A percentile compares a stretch with the other conserved stretches of the same genome.
phyloP scores from a whole-genome alignment of 2,329 filamentous ascomycete genomes.

The Thelonectria olida region DNA sequence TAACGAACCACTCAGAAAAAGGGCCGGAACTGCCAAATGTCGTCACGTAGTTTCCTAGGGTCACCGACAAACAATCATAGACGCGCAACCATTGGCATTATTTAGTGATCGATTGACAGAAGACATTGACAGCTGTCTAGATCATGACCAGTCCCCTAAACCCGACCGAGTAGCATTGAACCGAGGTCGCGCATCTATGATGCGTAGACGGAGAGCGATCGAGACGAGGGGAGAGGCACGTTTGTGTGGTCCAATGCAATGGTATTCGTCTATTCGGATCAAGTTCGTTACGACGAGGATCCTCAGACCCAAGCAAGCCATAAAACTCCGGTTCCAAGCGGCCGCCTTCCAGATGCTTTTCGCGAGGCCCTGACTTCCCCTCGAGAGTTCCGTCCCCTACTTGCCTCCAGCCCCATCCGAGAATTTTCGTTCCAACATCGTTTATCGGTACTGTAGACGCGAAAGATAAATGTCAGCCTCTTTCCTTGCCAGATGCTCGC shows the following conservation, averaged over 20 bases:
- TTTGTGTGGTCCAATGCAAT: conserved; percentile 48
- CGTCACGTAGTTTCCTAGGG: background rate
- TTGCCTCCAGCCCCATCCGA: conserved; percentile 35
- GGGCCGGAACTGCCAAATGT: background rate
- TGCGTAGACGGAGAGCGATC: conserved; percentile 13
- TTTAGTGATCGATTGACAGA: background rate
- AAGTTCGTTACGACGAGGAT: conserved; percentile 55
- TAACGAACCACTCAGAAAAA: no score
- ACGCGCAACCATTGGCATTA: background rate
- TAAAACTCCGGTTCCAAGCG: conserved; percentile 57
- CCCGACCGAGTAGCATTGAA: background rate
- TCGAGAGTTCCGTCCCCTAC: conserved; percentile 38
- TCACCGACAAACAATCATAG: background rate
- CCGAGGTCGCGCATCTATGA: conserved; percentile 3
- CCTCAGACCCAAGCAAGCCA: conserved; percentile 56
- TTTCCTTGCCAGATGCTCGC: background rate
- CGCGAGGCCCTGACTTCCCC: conserved; percentile 46
- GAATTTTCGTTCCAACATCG: conserved; percentile 40
- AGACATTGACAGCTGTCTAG: background rate
- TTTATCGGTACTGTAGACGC: conserved; percentile 50
- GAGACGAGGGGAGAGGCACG: conserved; percentile 8
- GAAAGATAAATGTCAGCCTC: conserved; percentile 28
- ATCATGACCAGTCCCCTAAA: background rate
- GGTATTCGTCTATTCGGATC: conserved; percentile 55
- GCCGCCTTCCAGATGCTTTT: conserved; percentile 53